Evolutionary conservation across 2,329 filamentous ascomycete species (phyloP).

Genomic region (Penicillium sp.): DNA sequence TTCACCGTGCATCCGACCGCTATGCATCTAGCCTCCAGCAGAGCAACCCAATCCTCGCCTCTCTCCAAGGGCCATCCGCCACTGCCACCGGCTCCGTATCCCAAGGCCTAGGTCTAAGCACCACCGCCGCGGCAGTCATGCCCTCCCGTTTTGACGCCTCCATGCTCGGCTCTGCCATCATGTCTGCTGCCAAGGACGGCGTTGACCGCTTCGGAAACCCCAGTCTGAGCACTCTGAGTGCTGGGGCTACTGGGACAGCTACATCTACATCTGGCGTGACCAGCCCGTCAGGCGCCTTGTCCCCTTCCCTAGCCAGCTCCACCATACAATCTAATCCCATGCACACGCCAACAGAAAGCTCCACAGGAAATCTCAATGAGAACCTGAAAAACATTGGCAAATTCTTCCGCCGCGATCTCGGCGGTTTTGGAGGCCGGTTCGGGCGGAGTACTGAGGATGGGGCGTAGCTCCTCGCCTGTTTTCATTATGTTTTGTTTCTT

Average conservation of each 20-base stretch:
- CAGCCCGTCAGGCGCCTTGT: slow-evolving; percentile 22
- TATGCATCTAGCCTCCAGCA: slow-evolving; percentile 66
- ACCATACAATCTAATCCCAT: slow-evolving; percentile 20
- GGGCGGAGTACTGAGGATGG: slow-evolving; percentile 42
- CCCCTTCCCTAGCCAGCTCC: slow-evolving; percentile 25
- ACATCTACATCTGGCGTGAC: slow-evolving; percentile 32
- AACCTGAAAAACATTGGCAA: slow-evolving; percentile 95
- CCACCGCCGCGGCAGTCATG: slow-evolving; percentile 42
- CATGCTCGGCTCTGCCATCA: slow-evolving; percentile 78
- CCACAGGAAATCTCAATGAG: slow-evolving; percentile 77
- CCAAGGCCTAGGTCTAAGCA: slow-evolving; percentile 49
- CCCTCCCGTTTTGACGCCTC: slow-evolving; percentile 72
- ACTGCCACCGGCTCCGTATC: slow-evolving; percentile 40
- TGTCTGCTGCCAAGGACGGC: slow-evolving; percentile 82
- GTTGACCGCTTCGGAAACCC: slow-evolving; percentile 72
- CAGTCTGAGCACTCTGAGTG: slow-evolving; percentile 35
- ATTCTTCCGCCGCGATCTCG: slow-evolving; percentile 88
- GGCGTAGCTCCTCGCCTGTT: neutral
- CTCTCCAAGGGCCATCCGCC: slow-evolving; percentile 48
- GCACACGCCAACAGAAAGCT: slow-evolving; percentile 25
- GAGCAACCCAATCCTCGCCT: slow-evolving; percentile 68
- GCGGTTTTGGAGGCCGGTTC: slow-evolving; percentile 70
- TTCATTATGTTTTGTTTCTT: neutral
- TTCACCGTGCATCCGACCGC: slow-evolving; percentile 66
- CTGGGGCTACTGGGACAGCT: slow-evolving; percentile 26